These are phyloP conservation scores for Coccomyxa subellipsoidea DNA, from an alignment of 163 green algal genomes.

Conservation along the genomic window DNA sequence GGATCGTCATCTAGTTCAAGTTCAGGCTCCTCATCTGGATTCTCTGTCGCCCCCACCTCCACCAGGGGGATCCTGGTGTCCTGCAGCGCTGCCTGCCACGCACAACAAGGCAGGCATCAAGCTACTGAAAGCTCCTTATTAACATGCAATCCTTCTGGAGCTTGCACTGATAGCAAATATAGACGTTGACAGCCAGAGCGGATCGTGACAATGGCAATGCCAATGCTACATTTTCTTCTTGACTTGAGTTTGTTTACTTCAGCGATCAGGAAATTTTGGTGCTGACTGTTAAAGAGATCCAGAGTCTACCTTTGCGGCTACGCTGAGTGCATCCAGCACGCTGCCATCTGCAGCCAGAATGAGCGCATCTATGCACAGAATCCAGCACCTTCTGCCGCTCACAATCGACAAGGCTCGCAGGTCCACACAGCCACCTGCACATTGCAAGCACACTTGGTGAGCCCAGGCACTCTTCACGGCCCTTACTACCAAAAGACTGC, in stretches of 20 bases:
- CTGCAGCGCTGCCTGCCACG: constrained; percentile 57
- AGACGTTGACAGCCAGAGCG: no score
- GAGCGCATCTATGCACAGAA: constrained; percentile 77
- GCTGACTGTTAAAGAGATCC: no score
- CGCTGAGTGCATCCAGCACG: constrained; percentile 69
- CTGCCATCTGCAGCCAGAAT: constrained; percentile 80
- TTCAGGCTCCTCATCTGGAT: constrained; percentile 68
- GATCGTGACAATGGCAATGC: no score
- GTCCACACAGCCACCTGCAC: constrained; percentile 45
- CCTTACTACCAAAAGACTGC: no score
- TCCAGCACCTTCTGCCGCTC: constrained; percentile 73
- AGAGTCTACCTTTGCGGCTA: constrained; percentile 48
- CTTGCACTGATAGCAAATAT: no score
- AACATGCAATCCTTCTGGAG: no score
- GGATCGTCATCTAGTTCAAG: constrained; percentile 78
- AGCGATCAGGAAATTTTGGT: no score
- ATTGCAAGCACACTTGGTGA: not conserved
- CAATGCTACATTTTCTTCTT: no score
- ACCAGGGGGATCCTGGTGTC: constrained; percentile 67
- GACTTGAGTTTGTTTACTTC: no score
- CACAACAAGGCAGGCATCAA: not conserved
- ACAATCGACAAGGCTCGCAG: constrained; percentile 67
- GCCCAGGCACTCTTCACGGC: not conserved
- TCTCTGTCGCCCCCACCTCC: constrained; percentile 43
- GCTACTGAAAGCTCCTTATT: no score